Base-by-base conservation (phyloP, 1,284 basidiomycete genomes). In the Heterobasidion occidentale region DNA sequence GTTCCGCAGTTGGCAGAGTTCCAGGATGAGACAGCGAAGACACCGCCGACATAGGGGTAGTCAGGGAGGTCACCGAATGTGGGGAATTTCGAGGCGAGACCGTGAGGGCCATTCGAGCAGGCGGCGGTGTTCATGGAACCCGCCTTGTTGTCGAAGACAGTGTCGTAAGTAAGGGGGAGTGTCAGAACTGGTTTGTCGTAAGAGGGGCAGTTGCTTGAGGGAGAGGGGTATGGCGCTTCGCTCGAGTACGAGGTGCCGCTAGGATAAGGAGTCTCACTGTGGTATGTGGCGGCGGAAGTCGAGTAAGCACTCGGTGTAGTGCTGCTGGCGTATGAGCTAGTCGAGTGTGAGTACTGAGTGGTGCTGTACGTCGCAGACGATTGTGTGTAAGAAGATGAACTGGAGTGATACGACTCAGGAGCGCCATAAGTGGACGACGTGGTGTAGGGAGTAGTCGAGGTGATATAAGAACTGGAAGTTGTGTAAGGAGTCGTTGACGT, bases 91-190 rank as follows among this genome's bases (percentile, higher is more conserved):
- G 57, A 55, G 12, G 58, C 52, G 3, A 75, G 68, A 4, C 70
- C 71, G 35, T 71, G 45, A 3, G 68, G 64, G 8, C 71, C 71
- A 46, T 72, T 46, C 5, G 73, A 74, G 59, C 74, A 74, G 2
- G 72, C 65, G 1, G 74, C 67, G 0, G 20, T 9, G 51, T 56
- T 27, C 36, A 74, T 59, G 38, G 67, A 63, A 6, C 64, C 63
- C 15, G 0, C 0, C 2, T 52, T 27, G 33, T 69, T 63, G 52
- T 70, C 74, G 54, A 67, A 74, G 8, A 45, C 61, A 9, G 9
- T 46, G 59, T 75, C 74, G 50, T 14, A 72, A 55, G 33, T 58
- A 34, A 50, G 46, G 15, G 52, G 56, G 1, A 61, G 52, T 11
- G 54, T 56, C 19, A 46, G 6, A 1, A 52, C 34, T 5, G 38